Conservation (phyloP, 352 stramenopile species). For the Globisporangium nunn region DNA sequence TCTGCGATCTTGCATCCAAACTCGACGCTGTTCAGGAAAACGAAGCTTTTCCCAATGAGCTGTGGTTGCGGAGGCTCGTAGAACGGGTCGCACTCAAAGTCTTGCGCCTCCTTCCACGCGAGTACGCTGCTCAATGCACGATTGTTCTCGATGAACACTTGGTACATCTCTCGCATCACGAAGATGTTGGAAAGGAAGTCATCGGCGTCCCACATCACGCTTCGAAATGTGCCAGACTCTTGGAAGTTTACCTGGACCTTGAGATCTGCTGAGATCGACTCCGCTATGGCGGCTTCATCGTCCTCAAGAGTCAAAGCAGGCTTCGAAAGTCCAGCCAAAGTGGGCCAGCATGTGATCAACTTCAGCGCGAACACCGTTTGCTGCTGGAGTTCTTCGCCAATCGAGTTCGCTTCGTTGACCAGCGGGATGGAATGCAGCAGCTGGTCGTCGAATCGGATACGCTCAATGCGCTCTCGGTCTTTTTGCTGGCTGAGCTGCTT, state of each 20-base stretch:
- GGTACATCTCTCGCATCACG: slow-evolving; percentile 86
- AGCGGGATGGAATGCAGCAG: slow-evolving; percentile 71
- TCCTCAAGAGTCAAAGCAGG: slow-evolving; percentile 33
- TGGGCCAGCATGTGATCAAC: slow-evolving; percentile 43
- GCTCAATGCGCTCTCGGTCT: slow-evolving; percentile 64
- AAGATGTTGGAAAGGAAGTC: slow-evolving; percentile 77
- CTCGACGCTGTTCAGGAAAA: slow-evolving; percentile 54
- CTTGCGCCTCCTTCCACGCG: slow-evolving; percentile 26
- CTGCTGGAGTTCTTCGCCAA: slow-evolving; percentile 73
- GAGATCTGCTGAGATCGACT: slow-evolving; percentile 51
- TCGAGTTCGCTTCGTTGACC: slow-evolving; percentile 84
- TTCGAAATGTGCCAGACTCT: slow-evolving; percentile 65
- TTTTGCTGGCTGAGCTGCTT: slow-evolving; percentile 60
- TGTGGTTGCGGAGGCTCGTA: slow-evolving; percentile 61
- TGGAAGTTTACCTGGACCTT: slow-evolving; percentile 78
- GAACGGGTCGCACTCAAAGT: slow-evolving; percentile 61
- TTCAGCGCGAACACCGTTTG: slow-evolving; percentile 59
- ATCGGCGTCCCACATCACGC: slow-evolving; percentile 72
- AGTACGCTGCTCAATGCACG: slow-evolving; percentile 28
- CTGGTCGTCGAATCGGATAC: slow-evolving; percentile 72
- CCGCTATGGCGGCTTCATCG: slow-evolving; percentile 40
- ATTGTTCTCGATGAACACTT: slow-evolving; percentile 75
- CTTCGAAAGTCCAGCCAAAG: slow-evolving; percentile 18
- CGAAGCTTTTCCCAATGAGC: slow-evolving; percentile 65
- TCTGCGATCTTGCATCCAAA: slow-evolving; percentile 64